These are phyloP conservation scores for Whalleya microplaca DNA, from an alignment of 2,329 filamentous ascomycete species.

Conservation along the genomic window DNA sequence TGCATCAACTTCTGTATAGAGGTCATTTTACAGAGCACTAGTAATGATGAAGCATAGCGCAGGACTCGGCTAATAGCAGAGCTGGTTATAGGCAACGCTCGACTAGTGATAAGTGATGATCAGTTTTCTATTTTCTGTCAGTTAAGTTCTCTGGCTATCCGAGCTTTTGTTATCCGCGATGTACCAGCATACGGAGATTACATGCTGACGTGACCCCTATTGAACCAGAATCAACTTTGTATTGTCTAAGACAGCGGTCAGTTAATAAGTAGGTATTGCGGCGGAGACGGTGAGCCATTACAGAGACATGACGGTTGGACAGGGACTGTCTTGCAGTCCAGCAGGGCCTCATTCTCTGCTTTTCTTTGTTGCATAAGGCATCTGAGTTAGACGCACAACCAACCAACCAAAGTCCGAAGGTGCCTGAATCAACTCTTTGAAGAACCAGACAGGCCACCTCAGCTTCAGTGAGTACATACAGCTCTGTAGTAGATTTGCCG, in stretches of 20 bases:
- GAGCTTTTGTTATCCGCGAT: constrained; percentile 26
- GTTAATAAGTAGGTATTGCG: constrained; percentile 8
- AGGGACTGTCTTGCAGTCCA: constrained; percentile 25
- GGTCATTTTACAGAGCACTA: not conserved
- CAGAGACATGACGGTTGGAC: constrained; percentile 22
- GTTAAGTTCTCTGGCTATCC: constrained; percentile 22
- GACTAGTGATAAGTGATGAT: constrained; percentile 15
- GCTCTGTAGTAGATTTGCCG: constrained; percentile 5
- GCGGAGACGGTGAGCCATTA: constrained; percentile 18
- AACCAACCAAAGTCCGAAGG: constrained; percentile 7
- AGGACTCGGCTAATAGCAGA: not conserved
- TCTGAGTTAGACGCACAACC: constrained; percentile 2
- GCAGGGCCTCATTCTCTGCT: constrained; percentile 9
- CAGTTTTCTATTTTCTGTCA: constrained; percentile 11
- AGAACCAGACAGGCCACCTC: not conserved
- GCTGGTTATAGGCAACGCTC: not conserved
- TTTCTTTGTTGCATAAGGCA: constrained; percentile 17
- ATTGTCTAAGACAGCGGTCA: constrained; percentile 28
- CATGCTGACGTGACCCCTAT: constrained; percentile 19
- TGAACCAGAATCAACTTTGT: constrained; percentile 13
- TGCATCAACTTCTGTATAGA: not conserved
- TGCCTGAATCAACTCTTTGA: not conserved
- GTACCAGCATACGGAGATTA: constrained; percentile 32
- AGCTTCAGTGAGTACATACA: not conserved
- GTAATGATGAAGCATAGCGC: not conserved